Evolutionary conservation across 2,329 filamentous ascomycete species (phyloP), one percentile per base, ranked within the genome.

Genomic region (Fusarium paranaense): DNA sequence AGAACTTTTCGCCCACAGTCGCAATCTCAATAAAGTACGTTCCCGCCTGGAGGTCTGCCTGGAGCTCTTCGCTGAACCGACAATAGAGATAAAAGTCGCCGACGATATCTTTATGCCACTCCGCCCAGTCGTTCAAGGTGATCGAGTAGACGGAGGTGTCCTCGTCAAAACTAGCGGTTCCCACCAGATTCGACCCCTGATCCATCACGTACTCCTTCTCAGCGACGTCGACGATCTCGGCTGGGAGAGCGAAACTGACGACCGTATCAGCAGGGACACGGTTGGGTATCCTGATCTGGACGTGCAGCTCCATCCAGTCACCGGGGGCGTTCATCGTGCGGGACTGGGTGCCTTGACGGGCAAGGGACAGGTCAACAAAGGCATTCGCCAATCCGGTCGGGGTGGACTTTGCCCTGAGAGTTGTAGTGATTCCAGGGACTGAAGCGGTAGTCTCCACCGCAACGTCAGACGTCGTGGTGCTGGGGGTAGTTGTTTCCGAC

Each of bases 81-180:
- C 68, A 70, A 30, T 60, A 70, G 13, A 70, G 64, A 8, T 67
- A 70, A 18, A 70, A 70, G 54, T 70, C 60, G 1, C 68, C 65
- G 4, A 45, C 40, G 3, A 70, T 70, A 3, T 68, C 56, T 6
- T 57, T 67, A 11, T 70, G 68, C 64, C 64, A 67, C 16, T 52
- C 33, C 1, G 22, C 32, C 68, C 68, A 70, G 5, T 60, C 45
- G 1, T 30, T 16, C n/a, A 70, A 64, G 4, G n/a, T 37, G 13
- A 70, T 45, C 6, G 60, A 56, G 52, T 35, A 56, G 6, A 56
- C 5, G 11, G 22, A 27, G 6, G 52, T 56, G 5, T 35, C 25
- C 4, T 35, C n/a, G 9, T 56, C 52, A 22, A 56, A 56, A 14
- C 52, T 56, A 6, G 52, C n/a, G 4, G 30, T 35, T 32, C 59